Evolutionary conservation across 495 filamentous ascomycete genomes (phyloP), one percentile per base, ranked within the genome.

Genomic region (Baudoinia panamericana): DNA sequence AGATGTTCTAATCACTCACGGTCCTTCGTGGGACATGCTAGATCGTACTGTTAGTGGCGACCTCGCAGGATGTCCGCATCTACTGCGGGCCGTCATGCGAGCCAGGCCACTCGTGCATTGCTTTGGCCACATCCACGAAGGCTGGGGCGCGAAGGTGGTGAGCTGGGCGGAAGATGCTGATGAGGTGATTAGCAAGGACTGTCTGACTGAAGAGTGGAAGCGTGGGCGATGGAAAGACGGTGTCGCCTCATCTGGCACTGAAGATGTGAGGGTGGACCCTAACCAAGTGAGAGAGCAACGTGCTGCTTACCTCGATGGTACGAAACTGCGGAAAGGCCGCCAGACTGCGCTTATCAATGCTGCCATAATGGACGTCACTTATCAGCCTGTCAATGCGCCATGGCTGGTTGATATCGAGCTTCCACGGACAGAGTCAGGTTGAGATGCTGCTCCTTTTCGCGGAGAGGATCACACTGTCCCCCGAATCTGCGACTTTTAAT

Each of bases 61-160:
- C 15, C 56, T 65, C 32, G 68, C 67, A 15, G 80, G 78, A 0
- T 82, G 74, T 43, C 55, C 60, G 11, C 46, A 67, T 29, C 61
- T 84, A 11, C 75, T 82, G 20, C 57, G 54, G 0, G 73, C 74
- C 9, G 52, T 78, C 13, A 66, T 66, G 3, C 62, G 60, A 10
- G 60, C 68, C 3, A 52, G 63, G 31, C 80, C 78, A 1, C 58
- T 55, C 5, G 48, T 84, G 46, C 76, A 82, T 54, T 82, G 75
- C 51, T 84, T 82, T 44, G 78, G 80, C 4, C 79, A 84, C 54
- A 80, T 84, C 21, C 79, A 82, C 48, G 79, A 86, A 53, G 76
- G 65, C 0, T 82, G 76, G 69, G 82, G 82, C n/a, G 78, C 71
- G 3, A 64, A 67, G 39, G 50, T 74, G 21, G 65, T 77, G 0